Evolutionary conservation across 2,329 filamentous ascomycete genomes (phyloP).

Genomic region (Phaeosphaeria sp.): DNA sequence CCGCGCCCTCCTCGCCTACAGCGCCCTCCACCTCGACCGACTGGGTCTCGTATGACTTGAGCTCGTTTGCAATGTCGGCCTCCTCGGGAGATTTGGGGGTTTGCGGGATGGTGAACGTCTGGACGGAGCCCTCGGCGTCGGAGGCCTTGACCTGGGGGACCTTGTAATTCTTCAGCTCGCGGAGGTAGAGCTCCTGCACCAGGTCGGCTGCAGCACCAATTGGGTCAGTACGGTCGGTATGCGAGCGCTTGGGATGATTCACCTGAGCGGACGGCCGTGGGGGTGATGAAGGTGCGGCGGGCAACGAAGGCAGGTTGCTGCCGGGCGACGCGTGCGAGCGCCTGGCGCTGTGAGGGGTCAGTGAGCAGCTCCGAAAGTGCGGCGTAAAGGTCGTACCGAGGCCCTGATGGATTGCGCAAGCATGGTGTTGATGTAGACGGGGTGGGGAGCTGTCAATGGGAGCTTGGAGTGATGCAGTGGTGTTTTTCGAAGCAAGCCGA

Average conservation of each 20-base stretch:
- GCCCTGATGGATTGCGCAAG: slow-evolving; percentile 68
- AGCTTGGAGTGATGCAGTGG: slow-evolving; percentile 35
- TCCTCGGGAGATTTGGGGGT: slow-evolving; percentile 91
- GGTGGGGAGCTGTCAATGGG: slow-evolving; percentile 40
- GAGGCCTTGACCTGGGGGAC: slow-evolving; percentile 79
- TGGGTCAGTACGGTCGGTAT: slow-evolving; percentile 34
- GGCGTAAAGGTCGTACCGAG: slow-evolving; percentile 57
- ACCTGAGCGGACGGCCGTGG: slow-evolving; percentile 68
- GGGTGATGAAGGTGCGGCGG: slow-evolving; percentile 69
- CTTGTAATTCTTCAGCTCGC: slow-evolving; percentile 97
- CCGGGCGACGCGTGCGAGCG: slow-evolving; percentile 66
- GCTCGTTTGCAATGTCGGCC: slow-evolving; percentile 85
- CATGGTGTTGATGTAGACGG: slow-evolving; percentile 54
- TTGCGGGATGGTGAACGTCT: slow-evolving; percentile 82
- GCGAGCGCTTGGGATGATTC: slow-evolving; percentile 47
- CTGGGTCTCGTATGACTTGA: slow-evolving; percentile 94
- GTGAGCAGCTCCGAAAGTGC: slow-evolving; percentile 15
- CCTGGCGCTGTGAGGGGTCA: slow-evolving; percentile 61
- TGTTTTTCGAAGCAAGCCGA: slow-evolving; percentile 6
- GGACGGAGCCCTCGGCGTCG: slow-evolving; percentile 89
- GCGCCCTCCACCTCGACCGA: slow-evolving; percentile 93
- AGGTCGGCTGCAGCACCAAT: slow-evolving; percentile 76
- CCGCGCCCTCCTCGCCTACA: slow-evolving; percentile 64
- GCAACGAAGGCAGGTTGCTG: slow-evolving; percentile 61
- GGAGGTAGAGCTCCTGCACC: slow-evolving; percentile 96